Evolutionary conservation across 176 grass and related monocot genomes (phyloP).

Genomic region (Eremochloa ophiuroides): DNA sequence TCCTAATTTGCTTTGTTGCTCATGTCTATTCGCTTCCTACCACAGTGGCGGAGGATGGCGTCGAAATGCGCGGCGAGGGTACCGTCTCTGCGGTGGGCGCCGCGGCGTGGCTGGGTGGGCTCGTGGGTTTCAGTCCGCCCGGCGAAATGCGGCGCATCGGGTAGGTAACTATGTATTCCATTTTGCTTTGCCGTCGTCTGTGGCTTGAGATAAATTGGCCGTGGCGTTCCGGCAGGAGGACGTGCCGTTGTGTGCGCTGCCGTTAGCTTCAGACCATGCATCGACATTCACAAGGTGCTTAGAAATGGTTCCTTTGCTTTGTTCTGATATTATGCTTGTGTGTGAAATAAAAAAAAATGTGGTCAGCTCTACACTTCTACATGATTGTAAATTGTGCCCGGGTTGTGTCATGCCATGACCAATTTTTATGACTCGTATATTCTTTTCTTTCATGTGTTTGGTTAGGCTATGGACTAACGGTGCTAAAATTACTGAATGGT

Average conservation of each 20-base stretch:
- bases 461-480: not conserved
- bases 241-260: slow-evolving; percentile 30
- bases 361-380: too few species aligned
- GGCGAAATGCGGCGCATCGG: not conserved
- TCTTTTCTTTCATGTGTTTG: not conserved
- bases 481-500: not conserved
- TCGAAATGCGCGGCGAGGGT: slow-evolving; percentile 21
- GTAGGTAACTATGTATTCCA: slow-evolving; percentile 33
- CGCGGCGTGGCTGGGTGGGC: not conserved
- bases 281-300: slow-evolving; percentile 93
- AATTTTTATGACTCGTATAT: not conserved
- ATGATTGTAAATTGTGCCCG: not conserved
- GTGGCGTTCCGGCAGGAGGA: slow-evolving; percentile 21
- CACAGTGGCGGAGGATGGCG: slow-evolving; percentile 13
- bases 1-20: not conserved
- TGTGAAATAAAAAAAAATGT: too few species aligned
- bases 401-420: not conserved
- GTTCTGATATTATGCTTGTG: not conserved
- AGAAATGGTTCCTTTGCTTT: not conserved
- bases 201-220: slow-evolving; percentile 9
- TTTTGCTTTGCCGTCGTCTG: not conserved
- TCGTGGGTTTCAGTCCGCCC: not conserved
- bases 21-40: not conserved
- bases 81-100: not conserved
- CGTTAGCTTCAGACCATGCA: slow-evolving; percentile 67